Evolutionary conservation across 768 basidiomycete species (phyloP), one percentile per base, ranked within the genome.

Genomic region (Collybiopsis confluens): DNA sequence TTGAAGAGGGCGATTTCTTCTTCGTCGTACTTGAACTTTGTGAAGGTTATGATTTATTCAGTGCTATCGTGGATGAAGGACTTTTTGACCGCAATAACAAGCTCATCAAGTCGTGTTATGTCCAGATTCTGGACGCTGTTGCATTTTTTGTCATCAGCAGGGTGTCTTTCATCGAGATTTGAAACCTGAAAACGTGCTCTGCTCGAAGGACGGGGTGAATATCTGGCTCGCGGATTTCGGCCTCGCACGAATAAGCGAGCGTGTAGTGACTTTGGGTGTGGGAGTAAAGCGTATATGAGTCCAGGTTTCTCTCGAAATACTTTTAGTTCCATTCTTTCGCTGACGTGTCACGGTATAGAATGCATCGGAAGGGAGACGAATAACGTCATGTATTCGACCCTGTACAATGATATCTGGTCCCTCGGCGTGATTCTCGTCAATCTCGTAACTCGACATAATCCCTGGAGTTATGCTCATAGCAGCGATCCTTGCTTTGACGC

Each of bases 101-200:
- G 4, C 77, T 86, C 56, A 81, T 91, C 72, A 85, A 80, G 64
- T 64, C 68, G 28, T 78, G 83, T 28, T 92, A 90, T 67, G 58
- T 88, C 21, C 85, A 92, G 62, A 80, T 95, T 47, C 68, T 93
- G 50, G 87, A 91, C 58, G 88, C 87, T 1, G 80, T 93, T n/a
- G 41, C 75, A 85, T 46, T 77, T 85, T 64, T 90, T n/a, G 87
- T 63, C 90, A 93, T 62, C 65, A 71, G 40, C 73, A 75, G 40
- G 81, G 82, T 8, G 81, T 93, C 57, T 91, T 80, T 63, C 92
- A 94, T 68, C 86, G 91, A 23, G 90, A 93, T 62, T 78, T 94
- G 62, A 93, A 93, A 68, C 91, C 90, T 0, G 91, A 92, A 66
- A 90, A 86, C 65, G 75, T 91, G 21, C 68, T 92, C 36, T 83